Conservation (phyloP, 106 monocot genomes). For the Gastrodia elata region DNA sequence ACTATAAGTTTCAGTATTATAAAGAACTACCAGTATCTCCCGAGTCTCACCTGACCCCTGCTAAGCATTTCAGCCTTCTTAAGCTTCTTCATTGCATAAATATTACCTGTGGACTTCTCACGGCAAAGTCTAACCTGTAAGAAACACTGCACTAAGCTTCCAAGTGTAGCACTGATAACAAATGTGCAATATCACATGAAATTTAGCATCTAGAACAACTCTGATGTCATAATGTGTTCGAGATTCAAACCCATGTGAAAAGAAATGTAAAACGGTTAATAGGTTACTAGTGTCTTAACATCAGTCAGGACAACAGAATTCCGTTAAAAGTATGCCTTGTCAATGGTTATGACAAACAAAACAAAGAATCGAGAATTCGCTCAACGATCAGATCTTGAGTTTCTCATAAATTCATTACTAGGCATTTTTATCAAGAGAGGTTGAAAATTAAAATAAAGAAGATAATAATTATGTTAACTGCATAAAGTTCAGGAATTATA, state of each 20-base stretch:
- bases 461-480: background rate
- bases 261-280: background rate
- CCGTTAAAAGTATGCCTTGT: background rate
- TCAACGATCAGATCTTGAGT: background rate
- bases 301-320: background rate
- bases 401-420: background rate
- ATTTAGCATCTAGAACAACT: background rate
- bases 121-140: slow-evolving; percentile 37
- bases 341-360: background rate
- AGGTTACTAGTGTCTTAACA: background rate
- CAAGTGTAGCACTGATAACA: background rate
- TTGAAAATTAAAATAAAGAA: background rate
- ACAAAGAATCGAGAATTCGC: background rate
- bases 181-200: background rate
- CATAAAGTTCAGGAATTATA: background rate
- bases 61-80: slow-evolving; percentile 50
- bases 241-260: background rate
- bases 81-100: slow-evolving; percentile 49
- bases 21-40: background rate
- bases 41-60: slow-evolving; percentile 30
- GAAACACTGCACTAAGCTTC: background rate
- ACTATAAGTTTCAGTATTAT: background rate
- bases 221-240: background rate
- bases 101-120: slow-evolving; percentile 36
- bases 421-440: background rate